Evolutionary conservation across 108 stramenopile genomes (phyloP).

Genomic region (Cyclotella distinguenda): DNA sequence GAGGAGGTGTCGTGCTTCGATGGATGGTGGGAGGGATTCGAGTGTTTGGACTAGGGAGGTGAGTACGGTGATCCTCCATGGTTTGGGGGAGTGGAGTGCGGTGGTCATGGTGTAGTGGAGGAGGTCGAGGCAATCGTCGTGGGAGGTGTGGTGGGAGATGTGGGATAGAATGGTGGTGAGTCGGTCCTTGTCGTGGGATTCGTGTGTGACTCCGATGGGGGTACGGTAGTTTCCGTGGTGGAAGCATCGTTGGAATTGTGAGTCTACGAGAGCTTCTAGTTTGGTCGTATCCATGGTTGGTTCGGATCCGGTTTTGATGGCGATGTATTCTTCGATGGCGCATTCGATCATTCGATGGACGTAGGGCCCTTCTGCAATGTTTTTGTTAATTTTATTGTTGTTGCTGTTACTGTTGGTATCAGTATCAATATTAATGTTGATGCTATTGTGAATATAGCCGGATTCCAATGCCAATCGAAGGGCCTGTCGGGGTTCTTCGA

Average conservation of each 20-base stretch:
- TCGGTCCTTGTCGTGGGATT: constrained; percentile 73
- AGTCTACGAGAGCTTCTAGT: constrained; percentile 87
- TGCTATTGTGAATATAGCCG: constrained; percentile 70
- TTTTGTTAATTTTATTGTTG: too few relatives aligned
- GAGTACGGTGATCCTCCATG: too few relatives aligned
- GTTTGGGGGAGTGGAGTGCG: too few relatives aligned
- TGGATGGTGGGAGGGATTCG: too few relatives aligned
- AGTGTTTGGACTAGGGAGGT: too few relatives aligned
- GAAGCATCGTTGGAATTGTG: constrained; percentile 93
- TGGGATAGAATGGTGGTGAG: too few relatives aligned
- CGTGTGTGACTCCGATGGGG: constrained; percentile 96
- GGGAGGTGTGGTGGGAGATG: too few relatives aligned
- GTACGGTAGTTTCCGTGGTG: constrained; percentile 79
- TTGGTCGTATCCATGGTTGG: constrained; percentile 73
- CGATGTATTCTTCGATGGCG: constrained; percentile 79
- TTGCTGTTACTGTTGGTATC: too few relatives aligned
- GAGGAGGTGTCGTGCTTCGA: too few relatives aligned
- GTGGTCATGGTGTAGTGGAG: too few relatives aligned
- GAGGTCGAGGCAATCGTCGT: too few relatives aligned
- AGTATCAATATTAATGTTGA: too few relatives aligned
- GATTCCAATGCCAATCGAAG: constrained; percentile 88
- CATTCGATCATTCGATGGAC: constrained; percentile 71
- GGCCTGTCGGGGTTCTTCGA: constrained; percentile 96
- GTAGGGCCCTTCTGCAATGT: constrained; percentile 68
- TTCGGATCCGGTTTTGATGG: constrained; percentile 21